Conservation (phyloP, 2,329 filamentous ascomycete species). For the Aspergillus niger region DNA sequence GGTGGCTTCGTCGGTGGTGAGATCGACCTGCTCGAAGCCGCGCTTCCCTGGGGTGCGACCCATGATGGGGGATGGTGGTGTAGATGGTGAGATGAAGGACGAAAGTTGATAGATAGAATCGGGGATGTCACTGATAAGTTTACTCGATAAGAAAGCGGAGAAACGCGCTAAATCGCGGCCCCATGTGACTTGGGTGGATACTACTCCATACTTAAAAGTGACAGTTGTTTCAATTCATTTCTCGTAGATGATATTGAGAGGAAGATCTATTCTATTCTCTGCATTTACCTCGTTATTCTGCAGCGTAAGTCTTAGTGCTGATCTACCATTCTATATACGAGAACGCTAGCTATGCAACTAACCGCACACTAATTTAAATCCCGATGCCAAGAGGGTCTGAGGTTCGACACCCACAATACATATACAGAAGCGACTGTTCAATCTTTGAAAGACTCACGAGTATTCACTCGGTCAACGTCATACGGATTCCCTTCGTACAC, state of each 20-base stretch:
- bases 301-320: too few relatives aligned
- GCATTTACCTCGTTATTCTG: too few relatives aligned
- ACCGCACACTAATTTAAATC: not conserved
- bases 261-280: too few relatives aligned
- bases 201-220: not conserved
- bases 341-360: not conserved
- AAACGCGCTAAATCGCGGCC: conserved; percentile 17
- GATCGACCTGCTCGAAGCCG: conserved; percentile 29
- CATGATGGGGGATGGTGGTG: conserved; percentile 14
- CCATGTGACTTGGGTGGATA: conserved; percentile 16
- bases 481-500: conserved; percentile 48
- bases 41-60: conserved; percentile 21
- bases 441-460: conserved; percentile 40
- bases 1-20: conserved; percentile 28
- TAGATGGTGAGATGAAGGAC: not conserved
- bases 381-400: not conserved
- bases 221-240: too few relatives aligned
- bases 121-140: not conserved
- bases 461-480: conserved; percentile 48
- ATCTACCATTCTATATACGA: not conserved
- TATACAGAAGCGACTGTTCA: not conserved
- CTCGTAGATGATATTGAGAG: too few relatives aligned
- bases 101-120: not conserved
- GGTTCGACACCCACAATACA: not conserved
- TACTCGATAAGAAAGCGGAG: not conserved